Evolutionary conservation across 73 alveolate species (phyloP).

Genomic region (Symbiodinium natans): DNA sequence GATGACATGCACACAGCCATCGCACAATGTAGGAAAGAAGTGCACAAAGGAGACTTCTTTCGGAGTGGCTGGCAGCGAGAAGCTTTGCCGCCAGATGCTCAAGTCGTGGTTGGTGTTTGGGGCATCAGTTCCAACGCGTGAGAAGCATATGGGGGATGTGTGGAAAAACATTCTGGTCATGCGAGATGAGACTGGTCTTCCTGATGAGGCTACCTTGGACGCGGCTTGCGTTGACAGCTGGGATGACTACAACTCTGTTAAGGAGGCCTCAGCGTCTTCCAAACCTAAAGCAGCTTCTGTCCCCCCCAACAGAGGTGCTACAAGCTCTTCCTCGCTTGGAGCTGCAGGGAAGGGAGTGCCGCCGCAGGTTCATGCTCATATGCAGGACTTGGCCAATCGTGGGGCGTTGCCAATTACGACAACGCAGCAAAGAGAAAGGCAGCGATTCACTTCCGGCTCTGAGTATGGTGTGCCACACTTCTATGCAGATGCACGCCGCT

Average conservation of each 20-base stretch:
- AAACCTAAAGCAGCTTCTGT: too few species aligned
- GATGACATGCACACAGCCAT: slow-evolving; percentile 19
- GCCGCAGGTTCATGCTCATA: background rate
- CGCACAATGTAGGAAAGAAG: background rate
- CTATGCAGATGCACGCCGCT: background rate
- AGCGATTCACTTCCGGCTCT: background rate
- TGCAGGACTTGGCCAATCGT: background rate
- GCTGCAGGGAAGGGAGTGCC: background rate
- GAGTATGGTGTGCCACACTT: background rate
- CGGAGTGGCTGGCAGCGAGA: slow-evolving; percentile 27
- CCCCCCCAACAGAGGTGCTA: background rate
- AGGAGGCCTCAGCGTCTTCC: background rate
- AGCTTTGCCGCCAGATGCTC: background rate
- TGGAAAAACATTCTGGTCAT: background rate
- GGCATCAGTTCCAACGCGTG: background rate
- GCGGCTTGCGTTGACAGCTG: background rate
- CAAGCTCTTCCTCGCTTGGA: background rate
- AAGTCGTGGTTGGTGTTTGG: slow-evolving; percentile 19
- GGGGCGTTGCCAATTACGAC: background rate
- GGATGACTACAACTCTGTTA: background rate
- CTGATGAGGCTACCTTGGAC: background rate
- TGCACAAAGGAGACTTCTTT: slow-evolving; percentile 24
- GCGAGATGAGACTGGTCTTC: background rate
- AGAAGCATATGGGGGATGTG: background rate
- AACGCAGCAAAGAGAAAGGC: background rate